Percentiles rank a stretch among this genome's conserved stretches.
These are phyloP conservation scores for Termitomyces sp. DNA, from an alignment of 768 basidiomycete species.

Conservation along the genomic window DNA sequence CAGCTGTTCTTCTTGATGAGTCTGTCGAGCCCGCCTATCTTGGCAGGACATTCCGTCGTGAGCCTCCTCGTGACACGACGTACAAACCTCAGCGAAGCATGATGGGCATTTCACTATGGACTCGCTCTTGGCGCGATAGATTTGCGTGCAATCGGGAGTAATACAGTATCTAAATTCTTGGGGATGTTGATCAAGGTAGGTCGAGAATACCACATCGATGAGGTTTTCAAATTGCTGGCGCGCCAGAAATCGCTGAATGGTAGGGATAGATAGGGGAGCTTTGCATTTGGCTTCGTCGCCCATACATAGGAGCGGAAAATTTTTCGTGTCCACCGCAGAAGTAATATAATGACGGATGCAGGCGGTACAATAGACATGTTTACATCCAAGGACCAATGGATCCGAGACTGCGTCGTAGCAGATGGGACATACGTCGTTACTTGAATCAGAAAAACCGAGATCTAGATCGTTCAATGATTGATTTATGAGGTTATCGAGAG, in stretches of 20 bases:
- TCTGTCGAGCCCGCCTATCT: conserved; percentile 27
- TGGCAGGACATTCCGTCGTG: conserved; percentile 50
- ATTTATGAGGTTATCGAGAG: conserved; percentile 36
- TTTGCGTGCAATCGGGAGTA: conserved; percentile 66
- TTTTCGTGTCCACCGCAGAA: conserved; percentile 32
- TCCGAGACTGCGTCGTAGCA: conserved; percentile 41
- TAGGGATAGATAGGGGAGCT: conserved; percentile 43
- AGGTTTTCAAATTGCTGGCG: conserved; percentile 45
- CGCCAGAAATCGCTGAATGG: conserved; percentile 46
- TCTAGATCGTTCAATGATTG: conserved; percentile 27
- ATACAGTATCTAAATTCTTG: conserved; percentile 61
- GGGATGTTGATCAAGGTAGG: conserved; percentile 49
- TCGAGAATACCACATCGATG: conserved; percentile 48
- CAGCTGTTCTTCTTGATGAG: conserved; percentile 34
- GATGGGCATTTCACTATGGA: conserved; percentile 42
- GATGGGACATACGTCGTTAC: conserved; percentile 39
- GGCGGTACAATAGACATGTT: conserved; percentile 43
- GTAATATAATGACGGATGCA: conserved; percentile 44
- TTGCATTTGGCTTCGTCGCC: conserved; percentile 54
- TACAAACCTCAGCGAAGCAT: conserved; percentile 43
- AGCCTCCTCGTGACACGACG: conserved; percentile 39
- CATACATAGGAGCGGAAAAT: conserved; percentile 61
- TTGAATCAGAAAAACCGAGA: not conserved
- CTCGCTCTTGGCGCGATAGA: conserved; percentile 39
- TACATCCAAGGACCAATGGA: conserved; percentile 39